phyloP scores from a whole-genome alignment of 164 flowering plant species.

The Macadamia integrifolia region DNA sequence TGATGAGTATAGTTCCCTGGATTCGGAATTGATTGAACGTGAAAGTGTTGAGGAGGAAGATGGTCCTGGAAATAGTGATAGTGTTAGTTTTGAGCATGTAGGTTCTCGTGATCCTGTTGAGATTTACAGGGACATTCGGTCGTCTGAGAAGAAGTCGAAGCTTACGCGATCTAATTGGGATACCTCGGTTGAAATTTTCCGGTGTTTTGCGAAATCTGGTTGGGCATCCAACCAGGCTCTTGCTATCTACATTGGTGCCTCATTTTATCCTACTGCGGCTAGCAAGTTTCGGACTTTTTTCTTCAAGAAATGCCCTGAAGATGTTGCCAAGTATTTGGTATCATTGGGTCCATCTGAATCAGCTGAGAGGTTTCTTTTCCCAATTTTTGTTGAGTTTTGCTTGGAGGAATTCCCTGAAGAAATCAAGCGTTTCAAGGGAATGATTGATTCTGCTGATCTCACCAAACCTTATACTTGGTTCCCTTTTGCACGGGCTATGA shows the following conservation, averaged over 20 bases:
- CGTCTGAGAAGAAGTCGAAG: constrained; percentile 20
- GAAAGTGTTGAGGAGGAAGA: constrained; percentile 7
- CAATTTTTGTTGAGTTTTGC: constrained; percentile 80
- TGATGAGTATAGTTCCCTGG: background rate
- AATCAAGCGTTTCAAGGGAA: no score
- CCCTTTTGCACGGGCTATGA: constrained; percentile 93
- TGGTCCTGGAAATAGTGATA: background rate
- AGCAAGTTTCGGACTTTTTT: constrained; percentile 50
- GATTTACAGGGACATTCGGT: constrained; percentile 44
- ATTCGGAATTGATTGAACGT: background rate
- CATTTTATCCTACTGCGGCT: constrained; percentile 74
- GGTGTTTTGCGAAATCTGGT: constrained; percentile 49
- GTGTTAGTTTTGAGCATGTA: constrained; percentile 12
- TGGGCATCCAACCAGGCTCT: constrained; percentile 3
- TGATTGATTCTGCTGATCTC: constrained; percentile 55
- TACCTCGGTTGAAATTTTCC: constrained; percentile 37
- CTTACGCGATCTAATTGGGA: constrained; percentile 37
- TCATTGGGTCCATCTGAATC: constrained; percentile 51
- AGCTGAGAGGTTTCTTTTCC: constrained; percentile 64
- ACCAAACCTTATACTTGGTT: constrained; percentile 93
- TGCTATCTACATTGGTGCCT: constrained; percentile 13
- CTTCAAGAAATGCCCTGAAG: constrained; percentile 39
- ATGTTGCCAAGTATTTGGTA: constrained; percentile 41
- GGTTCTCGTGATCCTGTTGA: constrained; percentile 39
- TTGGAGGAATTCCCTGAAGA: constrained; percentile 74